These are phyloP conservation scores for Geopyxis carbonaria DNA, from an alignment of 495 filamentous ascomycete genomes.

Conservation along the genomic window DNA sequence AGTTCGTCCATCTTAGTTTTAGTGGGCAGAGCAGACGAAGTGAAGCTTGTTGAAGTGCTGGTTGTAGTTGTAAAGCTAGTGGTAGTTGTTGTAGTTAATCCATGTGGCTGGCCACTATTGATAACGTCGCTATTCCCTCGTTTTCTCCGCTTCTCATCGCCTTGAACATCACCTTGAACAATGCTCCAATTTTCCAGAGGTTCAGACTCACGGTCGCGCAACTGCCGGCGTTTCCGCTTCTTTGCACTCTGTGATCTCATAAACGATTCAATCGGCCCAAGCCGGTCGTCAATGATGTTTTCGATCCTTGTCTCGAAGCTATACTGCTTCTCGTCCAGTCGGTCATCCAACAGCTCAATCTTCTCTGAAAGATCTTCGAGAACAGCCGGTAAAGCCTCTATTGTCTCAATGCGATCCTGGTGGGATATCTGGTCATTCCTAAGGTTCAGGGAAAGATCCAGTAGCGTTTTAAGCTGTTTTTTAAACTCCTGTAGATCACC, in stretches of 20 bases:
- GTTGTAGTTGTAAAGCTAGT: slow-evolving; percentile 14
- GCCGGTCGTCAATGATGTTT: slow-evolving; percentile 14
- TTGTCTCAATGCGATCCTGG: slow-evolving; percentile 15
- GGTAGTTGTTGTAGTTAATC: slow-evolving; percentile 3
- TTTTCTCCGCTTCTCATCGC: slow-evolving; percentile 1
- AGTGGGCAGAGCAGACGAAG: not conserved
- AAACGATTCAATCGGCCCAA: slow-evolving; percentile 9
- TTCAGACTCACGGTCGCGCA: not conserved
- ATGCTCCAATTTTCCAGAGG: not conserved
- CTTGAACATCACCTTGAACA: not conserved
- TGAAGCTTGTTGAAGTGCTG: slow-evolving; percentile 9
- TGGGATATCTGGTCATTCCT: slow-evolving; percentile 6
- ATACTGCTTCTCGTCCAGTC: slow-evolving; percentile 12
- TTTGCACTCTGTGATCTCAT: slow-evolving; percentile 1
- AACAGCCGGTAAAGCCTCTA: slow-evolving; percentile 13
- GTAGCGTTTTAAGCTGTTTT: not conserved
- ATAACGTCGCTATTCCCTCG: not conserved
- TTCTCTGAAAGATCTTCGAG: slow-evolving; percentile 19
- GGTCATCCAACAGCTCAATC: slow-evolving; percentile 11
- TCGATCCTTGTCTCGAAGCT: slow-evolving; percentile 10
- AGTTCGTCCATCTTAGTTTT: not conserved
- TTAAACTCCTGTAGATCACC: slow-evolving; percentile 1
- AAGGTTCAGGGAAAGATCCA: slow-evolving; percentile 1
- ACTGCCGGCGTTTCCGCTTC: slow-evolving; percentile 11
- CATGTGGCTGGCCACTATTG: slow-evolving; percentile 1